Evolutionary conservation across 2,329 filamentous ascomycete genomes (phyloP).

Genomic region (Apiospora kogelbergensis): DNA sequence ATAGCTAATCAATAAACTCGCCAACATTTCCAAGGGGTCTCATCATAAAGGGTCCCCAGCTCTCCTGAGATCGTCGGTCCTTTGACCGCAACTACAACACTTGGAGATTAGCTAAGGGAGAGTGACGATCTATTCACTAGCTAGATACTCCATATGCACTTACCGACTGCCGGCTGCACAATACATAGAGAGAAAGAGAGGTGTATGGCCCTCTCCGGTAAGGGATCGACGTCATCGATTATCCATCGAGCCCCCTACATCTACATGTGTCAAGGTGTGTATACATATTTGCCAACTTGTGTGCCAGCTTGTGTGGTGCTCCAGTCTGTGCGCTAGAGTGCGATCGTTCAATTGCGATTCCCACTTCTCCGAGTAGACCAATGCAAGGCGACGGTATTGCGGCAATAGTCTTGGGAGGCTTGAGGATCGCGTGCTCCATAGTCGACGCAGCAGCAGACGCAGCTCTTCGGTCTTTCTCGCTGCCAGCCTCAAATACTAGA

Average conservation of each 20-base stretch:
- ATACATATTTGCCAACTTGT: no score
- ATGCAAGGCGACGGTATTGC: neutral
- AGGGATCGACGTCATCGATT: neutral
- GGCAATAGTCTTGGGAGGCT: neutral
- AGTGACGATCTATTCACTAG: neutral
- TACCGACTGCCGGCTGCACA: neutral
- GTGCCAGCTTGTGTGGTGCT: neutral
- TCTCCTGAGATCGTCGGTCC: neutral
- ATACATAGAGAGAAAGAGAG: neutral
- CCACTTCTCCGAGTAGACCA: constrained; percentile 3
- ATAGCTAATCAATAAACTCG: neutral
- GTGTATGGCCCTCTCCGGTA: neutral
- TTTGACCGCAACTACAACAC: neutral
- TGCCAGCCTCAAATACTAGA: neutral
- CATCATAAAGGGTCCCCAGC: neutral
- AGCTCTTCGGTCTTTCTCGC: neutral
- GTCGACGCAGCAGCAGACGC: no score
- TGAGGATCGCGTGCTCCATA: neutral
- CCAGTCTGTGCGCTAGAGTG: neutral
- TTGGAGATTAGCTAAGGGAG: neutral
- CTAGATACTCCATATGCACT: no score
- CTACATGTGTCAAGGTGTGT: no score
- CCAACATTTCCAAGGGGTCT: neutral
- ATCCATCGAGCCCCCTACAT: neutral
- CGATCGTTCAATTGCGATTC: constrained; percentile 3